phyloP scores from a whole-genome alignment of 129 eudicot genomes.

The Flaveria sonorensis region DNA sequence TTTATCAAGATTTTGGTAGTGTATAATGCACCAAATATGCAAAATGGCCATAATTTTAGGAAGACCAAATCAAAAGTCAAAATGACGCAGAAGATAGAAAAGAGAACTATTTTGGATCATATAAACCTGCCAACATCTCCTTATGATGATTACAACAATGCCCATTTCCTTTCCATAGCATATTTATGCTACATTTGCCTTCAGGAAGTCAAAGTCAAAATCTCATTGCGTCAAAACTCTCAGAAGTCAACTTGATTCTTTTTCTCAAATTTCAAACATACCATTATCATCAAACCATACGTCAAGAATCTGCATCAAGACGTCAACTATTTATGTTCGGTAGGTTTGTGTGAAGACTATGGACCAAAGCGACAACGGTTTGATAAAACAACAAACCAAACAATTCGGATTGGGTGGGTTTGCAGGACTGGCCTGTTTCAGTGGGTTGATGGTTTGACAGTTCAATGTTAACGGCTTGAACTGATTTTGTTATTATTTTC shows the following conservation, averaged over 20 bases:
- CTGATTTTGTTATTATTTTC: background rate
- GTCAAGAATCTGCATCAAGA: conserved; percentile 12
- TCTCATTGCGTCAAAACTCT: conserved; percentile 12
- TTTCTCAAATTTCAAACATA: background rate
- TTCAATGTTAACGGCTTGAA: background rate
- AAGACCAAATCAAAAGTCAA: background rate
- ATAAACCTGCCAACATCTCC: conserved; percentile 9
- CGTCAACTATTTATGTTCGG: too few relatives aligned
- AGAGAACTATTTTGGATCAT: conserved; percentile 1
- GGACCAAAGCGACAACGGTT: background rate
- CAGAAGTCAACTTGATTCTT: conserved; percentile 22
- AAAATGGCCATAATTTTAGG: background rate
- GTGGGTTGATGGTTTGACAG: background rate
- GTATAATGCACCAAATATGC: background rate
- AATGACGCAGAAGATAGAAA: background rate
- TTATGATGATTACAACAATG: conserved; percentile 21
- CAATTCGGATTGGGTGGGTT: background rate
- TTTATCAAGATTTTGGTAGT: background rate
- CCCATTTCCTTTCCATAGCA: conserved; percentile 2
- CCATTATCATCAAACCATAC: background rate
- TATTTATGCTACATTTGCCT: conserved; percentile 15
- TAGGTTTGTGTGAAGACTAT: too few relatives aligned
- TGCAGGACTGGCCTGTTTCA: background rate
- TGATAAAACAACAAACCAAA: background rate
- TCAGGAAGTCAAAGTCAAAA: conserved; percentile 23